phyloP scores from a whole-genome alignment of 306 rosid genomes.

The Lathyrus sativus region DNA sequence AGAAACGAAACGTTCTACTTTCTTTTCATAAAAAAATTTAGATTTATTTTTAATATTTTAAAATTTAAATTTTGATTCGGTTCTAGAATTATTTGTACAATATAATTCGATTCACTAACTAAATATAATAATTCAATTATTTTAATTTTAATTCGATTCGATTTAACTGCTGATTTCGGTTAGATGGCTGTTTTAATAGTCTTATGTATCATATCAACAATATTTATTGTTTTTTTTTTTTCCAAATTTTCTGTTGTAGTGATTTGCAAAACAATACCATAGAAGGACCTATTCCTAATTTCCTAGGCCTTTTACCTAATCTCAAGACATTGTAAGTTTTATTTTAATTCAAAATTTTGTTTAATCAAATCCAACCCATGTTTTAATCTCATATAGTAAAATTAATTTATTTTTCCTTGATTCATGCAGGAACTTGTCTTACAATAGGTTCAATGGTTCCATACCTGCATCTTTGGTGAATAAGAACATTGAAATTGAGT shows the following conservation, averaged over 20 bases:
- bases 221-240: neutral
- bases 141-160: too few relatives aligned
- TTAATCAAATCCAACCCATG: constrained; percentile 9
- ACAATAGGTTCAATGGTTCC: constrained; percentile 45
- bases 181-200: too few relatives aligned
- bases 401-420: neutral
- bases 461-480: constrained; percentile 36
- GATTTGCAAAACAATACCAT: constrained; percentile 46
- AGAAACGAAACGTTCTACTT: too few relatives aligned
- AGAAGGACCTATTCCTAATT: constrained; percentile 49
- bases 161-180: too few relatives aligned
- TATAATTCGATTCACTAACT: too few relatives aligned
- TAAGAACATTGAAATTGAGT: constrained; percentile 39
- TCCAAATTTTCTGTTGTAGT: constrained; percentile 37
- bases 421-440: constrained; percentile 41
- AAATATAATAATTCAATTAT: too few relatives aligned
- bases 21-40: too few relatives aligned
- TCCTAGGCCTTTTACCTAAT: constrained; percentile 49
- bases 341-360: constrained; percentile 9
- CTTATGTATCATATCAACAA: too few relatives aligned
- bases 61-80: too few relatives aligned
- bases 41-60: too few relatives aligned
- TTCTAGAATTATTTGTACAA: too few relatives aligned
- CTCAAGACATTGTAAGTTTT: constrained; percentile 44
- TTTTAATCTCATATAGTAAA: constrained; percentile 3